Base-by-base conservation (phyloP, 1,284 basidiomycete species). In the Tylopilus orsonianus region DNA sequence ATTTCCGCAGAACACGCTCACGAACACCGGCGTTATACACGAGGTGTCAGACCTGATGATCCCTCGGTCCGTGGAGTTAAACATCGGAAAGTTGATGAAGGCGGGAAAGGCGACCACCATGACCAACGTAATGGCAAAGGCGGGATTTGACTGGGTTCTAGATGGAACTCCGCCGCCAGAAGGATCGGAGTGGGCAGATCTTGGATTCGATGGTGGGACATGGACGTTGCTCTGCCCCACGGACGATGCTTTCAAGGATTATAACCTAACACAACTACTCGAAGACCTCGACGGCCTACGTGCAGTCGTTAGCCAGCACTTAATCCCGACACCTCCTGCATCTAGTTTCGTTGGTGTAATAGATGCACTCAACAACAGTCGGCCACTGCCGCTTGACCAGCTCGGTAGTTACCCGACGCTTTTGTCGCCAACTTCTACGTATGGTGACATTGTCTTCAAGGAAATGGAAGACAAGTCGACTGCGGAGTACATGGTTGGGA, bases 21-120 rank as follows among this genome's bases (percentile, higher is more conserved):
- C 95, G 0, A 76, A 83, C 54, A 97, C 95, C 2, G 96, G 97
- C 12, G 92, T 90, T 18, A 80, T 98, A 39, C 96, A 99, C 66
- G 86, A 93, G 59, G 74, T 98, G 46, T 83, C 86, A 12, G 91
- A 96, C 65, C 81, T 99, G 29, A 77, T 95, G 57, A 80, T 98
- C 38, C 97, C 97, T 13, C 81, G 93, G n/a, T 85, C 87, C 5
- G 82, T 98, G 20, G 75, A 90, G 39, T 74, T 99, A 46, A 93
- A 87, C 5, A 75, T 95, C 22, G 87, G 82, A n/a, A 97, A 97
- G 68, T 78, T 99, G 18, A 78, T 95, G 56, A 85, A 83, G 57
- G 95, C 95, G 1, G 90, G 90, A 8, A 90, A 92, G 64, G 88
- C 83, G 39, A 81, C 77, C 26, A 96, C 90, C 3, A 97, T 98